Evolutionary conservation across 352 stramenopile genomes (phyloP), one percentile per base, ranked within the genome.

Genomic region (Pythium guiyangense): DNA sequence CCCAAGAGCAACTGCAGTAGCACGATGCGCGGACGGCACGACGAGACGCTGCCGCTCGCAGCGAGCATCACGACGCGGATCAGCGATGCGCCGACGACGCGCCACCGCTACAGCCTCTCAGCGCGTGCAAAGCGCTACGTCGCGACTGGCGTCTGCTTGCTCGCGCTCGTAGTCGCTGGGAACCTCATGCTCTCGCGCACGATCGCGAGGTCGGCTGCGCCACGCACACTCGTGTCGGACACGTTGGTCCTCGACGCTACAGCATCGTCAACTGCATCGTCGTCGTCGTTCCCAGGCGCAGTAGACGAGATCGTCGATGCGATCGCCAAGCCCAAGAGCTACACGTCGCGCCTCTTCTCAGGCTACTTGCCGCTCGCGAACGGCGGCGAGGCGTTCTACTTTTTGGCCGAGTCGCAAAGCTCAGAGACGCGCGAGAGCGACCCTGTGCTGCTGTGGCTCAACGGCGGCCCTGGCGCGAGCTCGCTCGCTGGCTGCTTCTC

Each of bases 371-470:
- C 69, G 4, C 60, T 86, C 14, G 46, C 44, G 22, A 87, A 87
- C 49, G 76, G 76, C 27, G 77, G 79, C 14, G 54, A 84, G 42
- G 75, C 63, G n/a, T 87, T 87, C 57, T 89, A 89, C 66, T 89
- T 84, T 53, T 59, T 85, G 31, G 79, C 79, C 27, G 76, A 87
- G 55, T 86, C 76, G 11, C 79, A 89, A 60, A 85, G 67, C 50
- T 15, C 54, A 4, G 70, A 57, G 9, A 43, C 67, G 0, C 49
- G 62, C 8, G 55, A 70, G 44, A 49, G 48, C 3, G 78, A 86
- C 63, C 77, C 80, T 0, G 71, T 91, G 51, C 44, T 87, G 51
- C 64, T 89, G 5, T 91, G 81, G 78, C 74, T 88, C 37, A 88
- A 86, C 39, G 81, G 81, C 17, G 81, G 81, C 0, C 81, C 81